These are phyloP conservation scores for Fusarium temperatum DNA, from an alignment of 2,329 filamentous ascomycete genomes.

Conservation along the genomic window DNA sequence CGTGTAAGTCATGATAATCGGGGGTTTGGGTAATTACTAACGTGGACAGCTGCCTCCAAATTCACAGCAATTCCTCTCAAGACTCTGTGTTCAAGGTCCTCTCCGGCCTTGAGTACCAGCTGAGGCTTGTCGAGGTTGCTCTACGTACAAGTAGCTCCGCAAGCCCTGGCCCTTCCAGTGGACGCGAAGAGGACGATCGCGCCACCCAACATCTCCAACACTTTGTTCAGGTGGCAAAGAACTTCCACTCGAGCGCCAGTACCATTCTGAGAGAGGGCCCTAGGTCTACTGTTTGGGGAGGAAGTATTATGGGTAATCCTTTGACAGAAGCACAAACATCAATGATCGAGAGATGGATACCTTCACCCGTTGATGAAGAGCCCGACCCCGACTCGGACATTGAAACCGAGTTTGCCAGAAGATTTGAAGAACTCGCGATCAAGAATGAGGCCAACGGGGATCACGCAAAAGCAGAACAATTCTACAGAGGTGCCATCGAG, in stretches of 20 bases:
- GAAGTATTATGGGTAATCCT: not conserved
- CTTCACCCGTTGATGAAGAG: not conserved
- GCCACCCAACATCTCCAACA: not conserved
- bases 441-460: not conserved
- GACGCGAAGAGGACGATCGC: not conserved
- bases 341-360: not conserved
- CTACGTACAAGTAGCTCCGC: not conserved
- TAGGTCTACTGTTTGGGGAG: not conserved
- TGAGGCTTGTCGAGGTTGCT: not conserved
- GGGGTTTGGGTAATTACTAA: fast-evolving
- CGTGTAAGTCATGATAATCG: not conserved
- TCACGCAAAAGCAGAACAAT: not conserved
- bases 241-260: not conserved
- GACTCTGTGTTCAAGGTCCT: not conserved
- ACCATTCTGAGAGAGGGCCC: not conserved
- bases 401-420: not conserved
- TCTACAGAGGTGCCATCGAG: not conserved
- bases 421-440: not conserved
- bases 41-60: not conserved
- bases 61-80: not conserved
- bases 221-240: not conserved
- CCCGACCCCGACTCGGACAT: not conserved
- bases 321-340: not conserved
- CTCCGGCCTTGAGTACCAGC: not conserved
- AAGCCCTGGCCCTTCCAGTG: not conserved